phyloP scores from a whole-genome alignment of 495 filamentous ascomycete genomes.

The Podospora pseudopauciseta region DNA sequence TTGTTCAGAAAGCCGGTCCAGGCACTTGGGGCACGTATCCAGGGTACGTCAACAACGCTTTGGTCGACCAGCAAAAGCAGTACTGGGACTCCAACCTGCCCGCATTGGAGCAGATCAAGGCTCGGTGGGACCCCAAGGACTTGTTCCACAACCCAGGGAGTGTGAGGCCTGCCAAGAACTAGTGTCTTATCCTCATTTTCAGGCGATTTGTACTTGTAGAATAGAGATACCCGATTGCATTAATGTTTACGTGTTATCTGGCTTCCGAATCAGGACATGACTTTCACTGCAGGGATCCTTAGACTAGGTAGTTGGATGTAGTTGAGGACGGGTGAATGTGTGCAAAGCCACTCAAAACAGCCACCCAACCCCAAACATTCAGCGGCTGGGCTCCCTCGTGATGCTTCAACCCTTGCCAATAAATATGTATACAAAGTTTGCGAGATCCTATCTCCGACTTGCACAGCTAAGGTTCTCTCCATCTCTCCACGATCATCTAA shows the following conservation, averaged over 20 bases:
- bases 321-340: too few relatives aligned
- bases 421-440: too few relatives aligned
- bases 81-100: conserved; percentile 58
- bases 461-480: too few relatives aligned
- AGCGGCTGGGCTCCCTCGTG: too few relatives aligned
- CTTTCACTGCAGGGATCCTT: too few relatives aligned
- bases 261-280: neutral
- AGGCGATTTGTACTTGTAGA: neutral
- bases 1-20: conserved; percentile 29
- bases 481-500: too few relatives aligned
- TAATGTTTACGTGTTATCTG: neutral
- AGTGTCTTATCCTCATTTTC: neutral
- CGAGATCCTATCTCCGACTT: too few relatives aligned
- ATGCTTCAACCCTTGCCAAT: too few relatives aligned
- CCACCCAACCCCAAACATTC: too few relatives aligned
- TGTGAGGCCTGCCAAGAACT: conserved; percentile 35
- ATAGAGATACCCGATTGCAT: neutral
- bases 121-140: conserved; percentile 49
- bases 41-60: conserved; percentile 65
- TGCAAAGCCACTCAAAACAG: too few relatives aligned
- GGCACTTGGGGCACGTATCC: conserved; percentile 56
- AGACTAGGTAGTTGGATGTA: neutral
- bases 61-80: conserved; percentile 47
- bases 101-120: conserved; percentile 50
- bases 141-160: conserved; percentile 66